A percentile compares a stretch with the other conserved stretches of the same genome.
Conservation (phyloP, 768 basidiomycete species). For the Termitomyces sp. region DNA sequence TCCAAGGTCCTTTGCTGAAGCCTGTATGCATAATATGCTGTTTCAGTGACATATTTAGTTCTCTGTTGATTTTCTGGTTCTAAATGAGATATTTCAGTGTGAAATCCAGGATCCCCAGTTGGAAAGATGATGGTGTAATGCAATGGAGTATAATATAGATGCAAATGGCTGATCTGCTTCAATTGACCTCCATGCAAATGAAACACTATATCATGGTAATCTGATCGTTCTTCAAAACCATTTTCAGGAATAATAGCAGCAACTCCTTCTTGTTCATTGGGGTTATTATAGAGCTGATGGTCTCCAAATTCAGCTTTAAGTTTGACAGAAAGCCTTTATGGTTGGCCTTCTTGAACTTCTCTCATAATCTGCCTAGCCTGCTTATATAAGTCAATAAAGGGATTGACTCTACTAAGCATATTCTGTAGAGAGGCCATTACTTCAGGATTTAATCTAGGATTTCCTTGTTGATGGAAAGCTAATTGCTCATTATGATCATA, state of each 20-base stretch:
- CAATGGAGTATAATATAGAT: background rate
- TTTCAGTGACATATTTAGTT: background rate
- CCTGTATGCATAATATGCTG: background rate
- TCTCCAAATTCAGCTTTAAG: background rate
- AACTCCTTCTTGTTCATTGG: background rate
- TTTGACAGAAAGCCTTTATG: background rate
- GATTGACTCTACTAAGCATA: background rate
- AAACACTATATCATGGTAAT: background rate
- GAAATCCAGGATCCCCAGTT: background rate
- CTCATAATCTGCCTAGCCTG: background rate
- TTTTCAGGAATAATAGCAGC: background rate
- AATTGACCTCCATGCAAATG: background rate
- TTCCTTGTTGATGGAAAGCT: background rate
- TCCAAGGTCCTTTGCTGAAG: background rate
- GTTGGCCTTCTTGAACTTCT: background rate
- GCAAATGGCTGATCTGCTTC: background rate
- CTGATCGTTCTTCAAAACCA: background rate
- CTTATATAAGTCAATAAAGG: background rate
- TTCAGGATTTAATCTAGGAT: background rate
- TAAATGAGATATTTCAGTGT: background rate
- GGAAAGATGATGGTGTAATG: background rate
- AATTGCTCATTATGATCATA: background rate
- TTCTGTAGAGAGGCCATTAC: background rate
- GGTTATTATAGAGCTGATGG: background rate
- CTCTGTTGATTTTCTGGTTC: background rate